A percentile compares a stretch with the other conserved stretches of the same genome.
phyloP scores from a whole-genome alignment of 2,329 filamentous ascomycete species.

The Aquanectria penicillioides region DNA sequence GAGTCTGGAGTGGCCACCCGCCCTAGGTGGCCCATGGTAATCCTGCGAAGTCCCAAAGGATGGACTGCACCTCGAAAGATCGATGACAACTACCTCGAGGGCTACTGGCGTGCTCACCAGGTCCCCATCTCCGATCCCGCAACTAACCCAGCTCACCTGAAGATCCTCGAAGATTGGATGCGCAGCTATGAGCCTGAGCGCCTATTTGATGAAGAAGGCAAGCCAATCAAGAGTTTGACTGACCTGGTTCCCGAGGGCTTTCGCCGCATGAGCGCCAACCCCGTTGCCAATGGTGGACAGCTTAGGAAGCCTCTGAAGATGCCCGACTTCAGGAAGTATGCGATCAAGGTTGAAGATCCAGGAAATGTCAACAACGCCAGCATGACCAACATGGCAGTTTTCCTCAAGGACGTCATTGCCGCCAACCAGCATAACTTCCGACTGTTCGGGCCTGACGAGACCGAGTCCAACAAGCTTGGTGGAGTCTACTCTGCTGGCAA shows the following conservation, averaged over 20 bases:
- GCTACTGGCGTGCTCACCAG: slow-evolving; percentile 84
- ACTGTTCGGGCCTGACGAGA: slow-evolving; percentile 83
- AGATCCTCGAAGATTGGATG: slow-evolving; percentile 81
- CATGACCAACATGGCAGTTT: slow-evolving; percentile 76
- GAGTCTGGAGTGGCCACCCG: slow-evolving; percentile 75
- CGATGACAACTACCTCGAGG: slow-evolving; percentile 75
- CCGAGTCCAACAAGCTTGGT: slow-evolving; percentile 81
- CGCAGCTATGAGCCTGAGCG: slow-evolving; percentile 78
- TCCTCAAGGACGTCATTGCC: slow-evolving; percentile 74
- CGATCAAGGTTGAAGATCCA: slow-evolving; percentile 68
- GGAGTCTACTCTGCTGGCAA: slow-evolving; percentile 78
- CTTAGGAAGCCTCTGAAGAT: slow-evolving; percentile 74
- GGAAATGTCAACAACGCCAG: slow-evolving; percentile 67
- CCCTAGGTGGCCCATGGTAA: slow-evolving; percentile 81
- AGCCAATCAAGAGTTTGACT: slow-evolving; percentile 69
- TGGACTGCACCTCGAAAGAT: slow-evolving; percentile 81
- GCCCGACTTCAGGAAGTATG: slow-evolving; percentile 76
- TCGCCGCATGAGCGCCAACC: slow-evolving; percentile 80
- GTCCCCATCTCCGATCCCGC: slow-evolving; percentile 78
- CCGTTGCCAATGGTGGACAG: slow-evolving; percentile 76
- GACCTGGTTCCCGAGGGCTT: slow-evolving; percentile 72
- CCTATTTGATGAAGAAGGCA: slow-evolving; percentile 72
- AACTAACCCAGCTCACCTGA: slow-evolving; percentile 72
- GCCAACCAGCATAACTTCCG: slow-evolving; percentile 76
- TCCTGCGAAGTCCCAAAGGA: slow-evolving; percentile 81